A percentile compares a stretch with the other conserved stretches of the same genome.
These are phyloP conservation scores for Rhizomucor miehei DNA, from an alignment of 371 early-diverging fungal genomes.

Conservation along the genomic window DNA sequence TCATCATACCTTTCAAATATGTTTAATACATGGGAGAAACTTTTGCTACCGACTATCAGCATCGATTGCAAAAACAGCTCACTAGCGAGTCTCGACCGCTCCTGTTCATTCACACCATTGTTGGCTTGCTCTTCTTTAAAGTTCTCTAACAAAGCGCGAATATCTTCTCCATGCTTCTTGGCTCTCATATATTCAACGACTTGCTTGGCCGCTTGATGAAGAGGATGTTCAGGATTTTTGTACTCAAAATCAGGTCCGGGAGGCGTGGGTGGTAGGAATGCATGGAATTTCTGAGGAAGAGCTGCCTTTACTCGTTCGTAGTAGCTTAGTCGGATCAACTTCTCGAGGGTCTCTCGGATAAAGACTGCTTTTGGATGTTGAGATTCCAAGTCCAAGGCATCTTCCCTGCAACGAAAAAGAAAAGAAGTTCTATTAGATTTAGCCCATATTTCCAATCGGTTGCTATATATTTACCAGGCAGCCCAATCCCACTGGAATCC, in stretches of 20 bases:
- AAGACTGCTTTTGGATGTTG: conserved; percentile 59
- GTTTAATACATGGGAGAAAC: conserved; percentile 90
- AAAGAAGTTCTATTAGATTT: not conserved
- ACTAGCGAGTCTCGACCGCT: conserved; percentile 50
- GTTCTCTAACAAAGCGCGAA: conserved; percentile 47
- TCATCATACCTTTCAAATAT: conserved; percentile 74
- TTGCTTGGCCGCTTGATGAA: conserved; percentile 56
- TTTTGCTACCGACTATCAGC: conserved; percentile 84
- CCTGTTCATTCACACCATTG: conserved; percentile 27
- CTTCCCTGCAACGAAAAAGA: conserved; percentile 29
- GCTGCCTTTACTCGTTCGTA: conserved; percentile 82
- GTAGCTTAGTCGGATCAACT: conserved; percentile 78
- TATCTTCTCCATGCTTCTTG: conserved; percentile 65
- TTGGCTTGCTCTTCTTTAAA: conserved; percentile 37
- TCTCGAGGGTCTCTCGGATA: conserved; percentile 81
- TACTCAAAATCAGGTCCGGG: conserved; percentile 74
- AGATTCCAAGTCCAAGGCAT: conserved; percentile 38
- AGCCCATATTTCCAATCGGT: not conserved
- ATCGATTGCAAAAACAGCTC: conserved; percentile 81
- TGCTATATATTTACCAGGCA: conserved; percentile 63
- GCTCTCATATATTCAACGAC: conserved; percentile 58
- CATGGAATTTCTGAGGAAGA: conserved; percentile 64
- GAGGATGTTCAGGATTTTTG: conserved; percentile 45
- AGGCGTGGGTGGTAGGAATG: conserved; percentile 59
- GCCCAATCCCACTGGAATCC: conserved; percentile 90